Base-by-base conservation (phyloP, 2,329 filamentous ascomycete species). In the Aspergillus awamori region DNA sequence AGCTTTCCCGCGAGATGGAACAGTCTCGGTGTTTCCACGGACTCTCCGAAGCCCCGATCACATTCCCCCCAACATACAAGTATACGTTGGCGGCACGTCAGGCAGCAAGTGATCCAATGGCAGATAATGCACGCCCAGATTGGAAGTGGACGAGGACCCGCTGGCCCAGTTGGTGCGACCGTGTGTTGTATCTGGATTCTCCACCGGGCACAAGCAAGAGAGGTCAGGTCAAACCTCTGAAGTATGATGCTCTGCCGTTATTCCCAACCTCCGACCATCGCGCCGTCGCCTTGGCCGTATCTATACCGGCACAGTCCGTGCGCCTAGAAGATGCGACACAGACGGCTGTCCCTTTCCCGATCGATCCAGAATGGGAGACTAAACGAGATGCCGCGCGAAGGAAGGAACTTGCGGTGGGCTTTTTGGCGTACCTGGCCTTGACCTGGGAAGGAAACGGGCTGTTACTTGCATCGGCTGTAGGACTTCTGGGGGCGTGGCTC, bases 41-140 rank as follows among this genome's bases (percentile, higher is more conserved):
- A 4, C 80, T 99, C 36, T 79, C 80, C 8, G 95, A 99, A 78
- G 85, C 88, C 0, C 80, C 84, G 0, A 87, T 98, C 61, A 77
- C 76, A 4, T 99, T 98, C 70, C 90, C 93, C 1, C 95, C 95
- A 0, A 97, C 95, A 0, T 99, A 99, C 82, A 99, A 99, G 77
- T 96, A 95, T 74, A 83, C 84, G 1, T 70, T 77, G 30, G 73
- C 75, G 7, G 77, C 81, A 13, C 78, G 76, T 26, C 68, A 82
- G 60, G 78, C 76, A 1, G 72, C 69, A 15, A 38, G 59, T 56
- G 60, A 38, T 49, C 48, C 68, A 17, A 63, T 67, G 10, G 61
- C 62, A 70, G 71, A 72, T 20, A 68, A 74, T 13, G 64, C 67
- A 48, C 69, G 66, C 45, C 76, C 83, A 4, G 78, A 81, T 10